phyloP scores from a whole-genome alignment of 345 rosid genomes.

The Lagerstroemia speciosa region DNA sequence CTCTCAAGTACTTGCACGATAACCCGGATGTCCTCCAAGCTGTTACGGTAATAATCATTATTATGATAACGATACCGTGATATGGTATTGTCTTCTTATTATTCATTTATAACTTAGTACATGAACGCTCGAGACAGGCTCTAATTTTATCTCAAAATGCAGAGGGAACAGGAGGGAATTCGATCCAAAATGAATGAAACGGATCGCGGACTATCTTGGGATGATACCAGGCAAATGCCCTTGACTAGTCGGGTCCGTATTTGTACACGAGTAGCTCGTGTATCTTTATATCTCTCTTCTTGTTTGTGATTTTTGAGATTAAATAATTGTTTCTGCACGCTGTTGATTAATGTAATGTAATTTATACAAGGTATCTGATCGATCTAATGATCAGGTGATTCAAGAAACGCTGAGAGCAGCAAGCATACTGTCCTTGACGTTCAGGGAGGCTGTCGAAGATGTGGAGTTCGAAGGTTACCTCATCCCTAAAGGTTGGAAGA shows the following conservation, averaged over 20 bases:
- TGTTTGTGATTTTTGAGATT: background rate
- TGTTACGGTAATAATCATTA: slow-evolving; percentile 41
- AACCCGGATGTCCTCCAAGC: slow-evolving; percentile 45
- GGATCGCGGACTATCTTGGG: slow-evolving; percentile 69
- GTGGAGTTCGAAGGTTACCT: slow-evolving; percentile 65
- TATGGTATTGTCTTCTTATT: background rate
- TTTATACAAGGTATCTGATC: background rate
- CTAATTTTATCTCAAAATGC: background rate
- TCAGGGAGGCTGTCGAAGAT: slow-evolving; percentile 84
- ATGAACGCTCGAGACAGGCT: background rate
- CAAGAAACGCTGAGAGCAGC: slow-evolving; percentile 92
- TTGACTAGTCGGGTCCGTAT: slow-evolving; percentile 58
- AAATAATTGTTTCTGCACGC: background rate
- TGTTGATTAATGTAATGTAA: background rate
- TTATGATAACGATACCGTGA: background rate
- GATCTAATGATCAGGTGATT: slow-evolving; percentile 72
- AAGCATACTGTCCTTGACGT: slow-evolving; percentile 82
- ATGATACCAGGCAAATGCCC: slow-evolving; percentile 81
- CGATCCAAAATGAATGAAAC: slow-evolving; percentile 34
- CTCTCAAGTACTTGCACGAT: slow-evolving; percentile 77
- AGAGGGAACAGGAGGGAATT: slow-evolving; percentile 70
- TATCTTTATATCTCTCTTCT: background rate
- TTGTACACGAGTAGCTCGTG: background rate
- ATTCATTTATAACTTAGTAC: too few relatives aligned
- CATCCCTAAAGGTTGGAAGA: slow-evolving; percentile 98